phyloP scores from a whole-genome alignment of 1,139 yeast genomes.

The Arxiozyma slooffiae region DNA sequence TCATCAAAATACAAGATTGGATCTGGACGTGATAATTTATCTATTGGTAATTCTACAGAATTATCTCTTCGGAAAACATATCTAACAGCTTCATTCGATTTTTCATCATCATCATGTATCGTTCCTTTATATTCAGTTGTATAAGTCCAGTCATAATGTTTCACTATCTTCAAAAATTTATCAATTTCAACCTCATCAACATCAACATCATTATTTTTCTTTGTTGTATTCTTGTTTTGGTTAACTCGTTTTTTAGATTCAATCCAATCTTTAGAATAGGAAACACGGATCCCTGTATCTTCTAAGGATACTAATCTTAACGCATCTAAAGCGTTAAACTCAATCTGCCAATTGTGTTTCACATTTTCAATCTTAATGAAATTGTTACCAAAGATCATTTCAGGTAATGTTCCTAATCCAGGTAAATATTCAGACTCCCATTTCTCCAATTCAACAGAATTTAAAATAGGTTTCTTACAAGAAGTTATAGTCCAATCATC shows the following conservation, averaged over 20 bases:
- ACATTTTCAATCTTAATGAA: constrained; percentile 43
- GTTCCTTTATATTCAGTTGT: constrained; percentile 72
- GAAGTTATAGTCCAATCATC: constrained; percentile 73
- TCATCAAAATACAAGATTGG: constrained; percentile 88
- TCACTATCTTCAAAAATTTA: constrained; percentile 44
- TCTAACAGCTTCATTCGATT: neutral
- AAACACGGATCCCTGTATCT: constrained; percentile 50
- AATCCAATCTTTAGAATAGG: constrained; percentile 86
- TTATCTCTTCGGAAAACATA: constrained; percentile 17
- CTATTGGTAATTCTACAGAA: constrained; percentile 50
- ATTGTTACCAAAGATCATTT: constrained; percentile 95
- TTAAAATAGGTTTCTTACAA: constrained; percentile 65
- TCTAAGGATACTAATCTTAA: constrained; percentile 52
- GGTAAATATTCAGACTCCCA: constrained; percentile 44
- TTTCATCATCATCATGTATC: neutral
- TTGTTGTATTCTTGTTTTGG: neutral
- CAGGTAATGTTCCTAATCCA: constrained; percentile 73
- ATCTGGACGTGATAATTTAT: constrained; percentile 60
- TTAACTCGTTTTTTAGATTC: constrained; percentile 44
- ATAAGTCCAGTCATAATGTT: constrained; percentile 96
- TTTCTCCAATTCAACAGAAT: constrained; percentile 61
- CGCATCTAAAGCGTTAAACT: constrained; percentile 74
- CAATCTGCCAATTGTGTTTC: constrained; percentile 36
- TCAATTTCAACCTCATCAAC: constrained; percentile 27
- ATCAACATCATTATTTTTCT: constrained; percentile 10